A percentile compares a stretch with the other conserved stretches of the same genome.
Conservation (phyloP, 768 basidiomycete genomes). For the Infundibulicybe gibba region DNA sequence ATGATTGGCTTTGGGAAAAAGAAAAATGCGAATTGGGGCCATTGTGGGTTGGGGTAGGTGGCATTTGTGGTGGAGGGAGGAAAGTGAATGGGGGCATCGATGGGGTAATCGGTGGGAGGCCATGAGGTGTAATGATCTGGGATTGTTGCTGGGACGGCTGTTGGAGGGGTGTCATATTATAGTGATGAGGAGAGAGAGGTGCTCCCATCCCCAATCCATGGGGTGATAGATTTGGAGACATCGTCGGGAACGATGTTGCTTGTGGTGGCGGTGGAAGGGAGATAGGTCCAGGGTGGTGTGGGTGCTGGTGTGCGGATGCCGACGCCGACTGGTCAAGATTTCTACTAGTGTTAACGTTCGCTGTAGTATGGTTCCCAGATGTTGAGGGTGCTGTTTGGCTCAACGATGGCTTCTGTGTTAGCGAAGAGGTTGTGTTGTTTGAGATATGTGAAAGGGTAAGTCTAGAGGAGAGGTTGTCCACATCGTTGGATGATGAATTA, state of each 20-base stretch:
- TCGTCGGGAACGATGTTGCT: slow-evolving; percentile 33
- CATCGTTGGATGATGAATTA: slow-evolving; percentile 3
- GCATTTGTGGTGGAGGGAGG: slow-evolving; percentile 42
- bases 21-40: background rate
- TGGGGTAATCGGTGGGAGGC: slow-evolving; percentile 91
- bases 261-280: slow-evolving; percentile 58
- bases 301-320: slow-evolving; percentile 13
- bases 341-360: slow-evolving; percentile 1
- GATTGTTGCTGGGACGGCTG: slow-evolving; percentile 16
- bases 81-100: slow-evolving; percentile 96
- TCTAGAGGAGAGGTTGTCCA: slow-evolving; percentile 1
- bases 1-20: background rate
- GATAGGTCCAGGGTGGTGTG: slow-evolving; percentile 69
- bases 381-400: slow-evolving; percentile 1
- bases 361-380: too few relatives aligned
- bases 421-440: slow-evolving; percentile 6
- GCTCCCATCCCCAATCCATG: slow-evolving; percentile 13
- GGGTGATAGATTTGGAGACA: slow-evolving; percentile 16
- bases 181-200: slow-evolving; percentile 36
- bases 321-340: slow-evolving; percentile 4
- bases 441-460: background rate
- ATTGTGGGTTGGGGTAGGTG: background rate
- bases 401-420: slow-evolving; percentile 8
- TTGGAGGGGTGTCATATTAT: slow-evolving; percentile 34
- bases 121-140: slow-evolving; percentile 60